Evolutionary conservation across 495 filamentous ascomycete genomes (phyloP).

Genomic region (Penicillium atrosanguineum): DNA sequence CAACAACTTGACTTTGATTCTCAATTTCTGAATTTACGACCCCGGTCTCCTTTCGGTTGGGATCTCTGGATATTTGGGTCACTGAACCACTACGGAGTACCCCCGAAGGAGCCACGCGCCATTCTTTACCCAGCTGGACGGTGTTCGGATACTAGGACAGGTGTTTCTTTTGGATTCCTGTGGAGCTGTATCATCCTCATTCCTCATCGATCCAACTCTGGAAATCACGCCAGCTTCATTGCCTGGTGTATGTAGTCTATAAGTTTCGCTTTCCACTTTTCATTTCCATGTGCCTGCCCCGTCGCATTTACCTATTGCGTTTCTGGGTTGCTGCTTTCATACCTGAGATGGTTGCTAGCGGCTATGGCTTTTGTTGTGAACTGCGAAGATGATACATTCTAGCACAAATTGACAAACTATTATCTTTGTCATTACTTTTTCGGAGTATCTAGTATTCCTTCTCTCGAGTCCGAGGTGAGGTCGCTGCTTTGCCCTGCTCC

Average conservation of each 20-base stretch:
- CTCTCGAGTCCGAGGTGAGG: not conserved
- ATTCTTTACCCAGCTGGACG: not conserved
- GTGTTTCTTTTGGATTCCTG: not conserved
- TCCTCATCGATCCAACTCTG: not conserved
- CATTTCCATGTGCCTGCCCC: constrained; percentile 1
- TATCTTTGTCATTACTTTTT: constrained; percentile 18
- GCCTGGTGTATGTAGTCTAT: constrained; percentile 17
- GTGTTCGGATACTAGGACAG: not conserved
- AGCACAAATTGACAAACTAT: constrained; percentile 22
- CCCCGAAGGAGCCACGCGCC: not conserved
- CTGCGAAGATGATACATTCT: constrained; percentile 10
- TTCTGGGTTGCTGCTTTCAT: not conserved
- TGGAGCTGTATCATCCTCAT: not conserved
- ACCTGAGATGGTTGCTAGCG: not conserved
- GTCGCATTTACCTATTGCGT: not conserved
- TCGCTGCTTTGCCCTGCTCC: not conserved
- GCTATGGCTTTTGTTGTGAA: constrained; percentile 10
- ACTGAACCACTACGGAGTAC: not conserved
- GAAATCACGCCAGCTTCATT: not conserved
- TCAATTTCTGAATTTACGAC: not conserved
- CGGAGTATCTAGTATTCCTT: not conserved
- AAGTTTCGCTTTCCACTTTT: constrained; percentile 8
- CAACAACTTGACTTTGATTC: constrained; percentile 16
- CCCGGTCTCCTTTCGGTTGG: not conserved
- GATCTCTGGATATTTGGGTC: not conserved